Conservation (phyloP, 2,329 filamentous ascomycete species). For the Uncinocarpus reesii region DNA sequence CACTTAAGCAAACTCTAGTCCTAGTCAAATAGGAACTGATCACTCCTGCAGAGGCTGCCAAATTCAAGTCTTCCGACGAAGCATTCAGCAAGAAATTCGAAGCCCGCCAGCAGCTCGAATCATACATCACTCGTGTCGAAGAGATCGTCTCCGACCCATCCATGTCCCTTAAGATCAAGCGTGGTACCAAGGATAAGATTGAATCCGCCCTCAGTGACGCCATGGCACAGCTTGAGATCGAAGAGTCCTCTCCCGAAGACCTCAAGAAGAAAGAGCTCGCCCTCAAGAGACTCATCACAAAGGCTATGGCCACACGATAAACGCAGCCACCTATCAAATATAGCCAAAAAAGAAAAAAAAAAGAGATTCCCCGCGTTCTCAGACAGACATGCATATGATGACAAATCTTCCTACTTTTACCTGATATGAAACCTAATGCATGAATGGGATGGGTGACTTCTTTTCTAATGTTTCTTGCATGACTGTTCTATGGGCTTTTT, state of each 20-base stretch:
- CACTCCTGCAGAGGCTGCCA: constrained; percentile 62
- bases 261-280: constrained; percentile 99
- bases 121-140: constrained; percentile 96
- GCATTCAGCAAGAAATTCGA: constrained; percentile 99
- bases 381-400: constrained; percentile 11
- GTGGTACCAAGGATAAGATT: constrained; percentile 98
- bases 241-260: constrained; percentile 83
- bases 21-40: constrained; percentile 10
- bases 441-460: constrained; percentile 9
- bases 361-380: constrained; percentile 9
- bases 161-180: constrained; percentile 95
- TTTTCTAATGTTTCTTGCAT: constrained; percentile 13
- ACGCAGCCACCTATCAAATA: constrained; percentile 15
- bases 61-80: constrained; percentile 97
- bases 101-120: constrained; percentile 97
- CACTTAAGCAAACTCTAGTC: not conserved
- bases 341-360: constrained; percentile 15
- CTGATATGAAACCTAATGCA: constrained; percentile 7
- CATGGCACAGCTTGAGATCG: constrained; percentile 93
- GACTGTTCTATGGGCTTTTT: constrained; percentile 10
- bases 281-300: constrained; percentile 95
- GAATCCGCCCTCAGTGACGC: constrained; percentile 93
- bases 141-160: constrained; percentile 96
- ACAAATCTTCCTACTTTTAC: constrained; percentile 6
- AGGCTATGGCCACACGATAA: constrained; percentile 92